A percentile compares a stretch with the other conserved stretches of the same genome.
Conservation (phyloP, 345 rosid species). For the Eutrema yunnanense region DNA sequence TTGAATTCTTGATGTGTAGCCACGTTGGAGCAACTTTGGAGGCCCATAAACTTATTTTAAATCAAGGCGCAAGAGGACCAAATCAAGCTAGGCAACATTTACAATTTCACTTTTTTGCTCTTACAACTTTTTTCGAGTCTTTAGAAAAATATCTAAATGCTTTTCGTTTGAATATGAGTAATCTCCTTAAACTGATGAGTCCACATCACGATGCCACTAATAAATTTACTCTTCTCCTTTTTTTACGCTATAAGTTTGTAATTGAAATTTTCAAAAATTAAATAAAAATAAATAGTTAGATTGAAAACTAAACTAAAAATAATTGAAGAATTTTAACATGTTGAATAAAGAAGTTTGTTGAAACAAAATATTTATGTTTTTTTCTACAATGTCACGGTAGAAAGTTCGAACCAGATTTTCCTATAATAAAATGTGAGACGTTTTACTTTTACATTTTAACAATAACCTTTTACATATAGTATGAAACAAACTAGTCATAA, state of each 20-base stretch:
- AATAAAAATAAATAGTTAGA: background rate
- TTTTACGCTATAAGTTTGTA: background rate
- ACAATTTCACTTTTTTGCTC: background rate
- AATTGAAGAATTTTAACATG: background rate
- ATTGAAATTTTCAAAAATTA: background rate
- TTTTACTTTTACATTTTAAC: background rate
- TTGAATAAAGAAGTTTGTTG: background rate
- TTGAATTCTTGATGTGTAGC: background rate
- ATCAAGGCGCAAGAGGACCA: background rate
- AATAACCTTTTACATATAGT: background rate
- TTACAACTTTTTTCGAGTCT: background rate
- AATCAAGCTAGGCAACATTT: background rate
- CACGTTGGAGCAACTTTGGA: background rate
- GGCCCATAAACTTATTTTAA: background rate
- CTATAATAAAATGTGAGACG: background rate
- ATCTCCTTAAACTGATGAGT: background rate
- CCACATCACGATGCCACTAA: slow-evolving; percentile 3
- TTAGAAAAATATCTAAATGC: background rate
- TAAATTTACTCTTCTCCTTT: background rate
- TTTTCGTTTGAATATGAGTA: background rate
- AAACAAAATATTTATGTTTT: background rate
- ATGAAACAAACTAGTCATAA: background rate
- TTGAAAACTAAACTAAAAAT: background rate
- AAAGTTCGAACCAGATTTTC: background rate
- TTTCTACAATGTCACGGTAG: background rate